These are phyloP conservation scores for Eucalyptus victrix DNA, from an alignment of 345 rosid species.

Conservation along the genomic window DNA sequence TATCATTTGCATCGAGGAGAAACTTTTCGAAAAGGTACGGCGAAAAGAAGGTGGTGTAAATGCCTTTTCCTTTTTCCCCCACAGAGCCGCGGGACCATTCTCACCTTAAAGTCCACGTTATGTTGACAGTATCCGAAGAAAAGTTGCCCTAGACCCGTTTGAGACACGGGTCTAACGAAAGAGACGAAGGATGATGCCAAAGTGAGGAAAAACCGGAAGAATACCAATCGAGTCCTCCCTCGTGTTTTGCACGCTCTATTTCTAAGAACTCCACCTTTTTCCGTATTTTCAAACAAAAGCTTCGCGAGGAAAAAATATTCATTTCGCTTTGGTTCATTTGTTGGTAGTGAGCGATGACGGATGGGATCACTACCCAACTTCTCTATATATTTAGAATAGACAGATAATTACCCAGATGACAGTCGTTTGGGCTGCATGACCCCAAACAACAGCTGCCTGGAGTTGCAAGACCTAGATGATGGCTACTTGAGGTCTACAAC, in stretches of 20 bases:
- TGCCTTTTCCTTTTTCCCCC: neutral
- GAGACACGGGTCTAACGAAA: neutral
- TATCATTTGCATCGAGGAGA: neutral
- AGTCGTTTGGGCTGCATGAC: too few relatives aligned
- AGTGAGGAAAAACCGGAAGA: neutral
- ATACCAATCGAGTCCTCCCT: neutral
- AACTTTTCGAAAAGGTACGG: neutral
- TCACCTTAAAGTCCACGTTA: neutral
- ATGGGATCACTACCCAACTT: neutral
- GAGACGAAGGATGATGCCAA: neutral
- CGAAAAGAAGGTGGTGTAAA: neutral
- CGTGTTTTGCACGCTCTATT: neutral
- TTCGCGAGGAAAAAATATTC: neutral
- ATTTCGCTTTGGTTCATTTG: neutral
- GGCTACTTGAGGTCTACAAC: rapidly evolving
- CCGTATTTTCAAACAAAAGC: neutral
- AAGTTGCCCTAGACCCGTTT: neutral
- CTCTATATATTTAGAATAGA: too few relatives aligned
- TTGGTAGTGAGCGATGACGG: neutral
- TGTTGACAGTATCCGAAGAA: neutral
- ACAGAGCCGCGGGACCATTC: neutral
- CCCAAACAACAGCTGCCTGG: too few relatives aligned
- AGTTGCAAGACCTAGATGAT: too few relatives aligned
- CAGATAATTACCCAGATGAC: rapidly evolving
- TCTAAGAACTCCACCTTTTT: neutral